Evolutionary conservation across 2,329 filamentous ascomycete genomes (phyloP), one percentile per base, ranked within the genome.

Genomic region (Akanthomyces uredinophilus): DNA sequence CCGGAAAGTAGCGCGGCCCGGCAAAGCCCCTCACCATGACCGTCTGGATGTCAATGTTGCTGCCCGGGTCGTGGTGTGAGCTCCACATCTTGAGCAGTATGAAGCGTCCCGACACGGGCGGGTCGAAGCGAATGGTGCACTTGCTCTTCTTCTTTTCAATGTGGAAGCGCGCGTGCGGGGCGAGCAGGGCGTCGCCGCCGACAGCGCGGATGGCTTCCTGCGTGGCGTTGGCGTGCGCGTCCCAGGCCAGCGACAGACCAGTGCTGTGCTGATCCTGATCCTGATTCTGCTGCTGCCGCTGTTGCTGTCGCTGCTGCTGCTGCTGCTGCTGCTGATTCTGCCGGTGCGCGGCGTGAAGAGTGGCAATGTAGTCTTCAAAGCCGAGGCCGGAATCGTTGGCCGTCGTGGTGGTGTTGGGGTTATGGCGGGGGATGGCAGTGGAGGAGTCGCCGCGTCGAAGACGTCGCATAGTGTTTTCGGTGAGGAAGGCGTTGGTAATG

Each of bases 81-180:
- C 88, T 92, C 90, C 92, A 97, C 73, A 97, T 85, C 79, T 97
- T 97, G 65, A 98, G 79, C 47, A 97, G 76, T 58, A 98, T 89
- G 72, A 90, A 96, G 62, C 91, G 85, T 5, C 90, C 91, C 13
- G 90, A 91, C 64, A 95, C 84, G 0, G 90, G 88, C 62, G 91
- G 90, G 68, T 93, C 86, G 68, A 98, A 97, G 63, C 86, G 88
- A 68, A 98, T 89, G 16, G 88, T 92, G 68, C 95, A 94, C 74
- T 89, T 92, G 77, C 86, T 91, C 77, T 92, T 93, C 68, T 89
- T 85, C 72, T 87, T 85, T 69, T 90, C 87, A 61, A 97, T 96
- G 70, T 88, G 89, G 75, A 98, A 97, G 32, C 86, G 85, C 2
- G 92, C 91, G 73, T 92, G 86, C 0, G 91, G 91, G 39, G 81